Evolutionary conservation across 164 flowering plant genomes (phyloP), one percentile per base, ranked within the genome.

Genomic region (Nelumbo lutea): DNA sequence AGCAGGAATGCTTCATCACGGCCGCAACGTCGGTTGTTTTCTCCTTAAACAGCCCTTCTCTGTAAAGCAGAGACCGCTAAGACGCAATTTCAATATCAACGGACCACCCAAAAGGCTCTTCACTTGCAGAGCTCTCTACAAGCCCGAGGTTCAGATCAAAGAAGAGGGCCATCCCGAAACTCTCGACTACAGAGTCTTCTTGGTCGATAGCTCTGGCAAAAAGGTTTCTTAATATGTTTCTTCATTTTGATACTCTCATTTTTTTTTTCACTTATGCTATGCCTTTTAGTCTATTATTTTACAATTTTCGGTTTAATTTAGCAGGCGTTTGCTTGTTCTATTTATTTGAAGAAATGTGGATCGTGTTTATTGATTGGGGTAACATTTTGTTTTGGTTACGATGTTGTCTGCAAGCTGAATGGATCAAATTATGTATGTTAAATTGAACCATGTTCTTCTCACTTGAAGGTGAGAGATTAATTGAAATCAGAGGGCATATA

Each of bases 151-250:
- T 52, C 82, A 79, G 72, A 75, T 77, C 78, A 86, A 85, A 60
- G 91, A 89, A 73, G 90, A 91, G 27, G 97, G 98, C 9, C 85
- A 78, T 78, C 91, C 97, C 2, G 88, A 90, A 74, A 87, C 96
- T 73, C 87, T 90, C 1, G 97, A 91, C 70, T 88, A 89, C 75
- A 75, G 96, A 10, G 92, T 88, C 76, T 94, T 91, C 81, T 86
- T 90, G 74, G 69, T 73, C 62, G 93, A 90, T 42, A 69, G 76
- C 46, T 83, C 91, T 6, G 96, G 97, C 60, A 90, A 90, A 74
- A 94, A 85, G 96, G 98, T 90, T 0, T 0, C 1, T 53, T 40
- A 47, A 50, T 27, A 27, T 27, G 27, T 70, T 42, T 65, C 4
- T 9, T 3, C 14, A 10, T 51, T 51, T 51, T 51, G 5, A 53